Evolutionary conservation across 164 flowering plant genomes (phyloP).

Genomic region (Macadamia tetraphylla): DNA sequence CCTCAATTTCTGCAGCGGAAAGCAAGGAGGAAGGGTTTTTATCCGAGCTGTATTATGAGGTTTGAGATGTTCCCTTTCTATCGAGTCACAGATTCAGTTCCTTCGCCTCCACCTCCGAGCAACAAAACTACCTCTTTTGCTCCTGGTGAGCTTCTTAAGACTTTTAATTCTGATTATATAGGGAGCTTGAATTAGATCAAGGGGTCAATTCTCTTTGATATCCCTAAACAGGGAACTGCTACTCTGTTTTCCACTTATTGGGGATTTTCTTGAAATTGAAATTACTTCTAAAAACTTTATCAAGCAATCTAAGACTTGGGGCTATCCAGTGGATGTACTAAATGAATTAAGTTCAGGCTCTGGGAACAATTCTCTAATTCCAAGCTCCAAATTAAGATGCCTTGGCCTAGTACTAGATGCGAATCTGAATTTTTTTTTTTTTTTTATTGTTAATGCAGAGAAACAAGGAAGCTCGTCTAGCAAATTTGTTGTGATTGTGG

Average conservation of each 20-base stretch:
- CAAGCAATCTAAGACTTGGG: no score
- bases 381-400: no score
- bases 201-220: no score
- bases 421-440: no score
- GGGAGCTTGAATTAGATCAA: no score
- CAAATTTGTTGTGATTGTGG: background rate
- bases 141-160: background rate
- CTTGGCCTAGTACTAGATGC: no score
- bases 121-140: background rate
- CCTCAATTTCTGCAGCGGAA: background rate
- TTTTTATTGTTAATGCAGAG: background rate
- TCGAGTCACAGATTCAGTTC: background rate
- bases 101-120: background rate
- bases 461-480: background rate
- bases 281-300: no score
- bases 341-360: no score
- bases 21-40: slow-evolving; percentile 3
- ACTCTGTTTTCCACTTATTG: background rate
- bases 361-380: no score
- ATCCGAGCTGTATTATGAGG: slow-evolving; percentile 10
- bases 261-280: no score
- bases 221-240: background rate
- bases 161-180: no score
- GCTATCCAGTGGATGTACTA: no score
- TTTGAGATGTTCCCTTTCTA: slow-evolving; percentile 3